phyloP scores from a whole-genome alignment of 2,329 filamentous ascomycete species.

The Taxawa tesnikishii region DNA sequence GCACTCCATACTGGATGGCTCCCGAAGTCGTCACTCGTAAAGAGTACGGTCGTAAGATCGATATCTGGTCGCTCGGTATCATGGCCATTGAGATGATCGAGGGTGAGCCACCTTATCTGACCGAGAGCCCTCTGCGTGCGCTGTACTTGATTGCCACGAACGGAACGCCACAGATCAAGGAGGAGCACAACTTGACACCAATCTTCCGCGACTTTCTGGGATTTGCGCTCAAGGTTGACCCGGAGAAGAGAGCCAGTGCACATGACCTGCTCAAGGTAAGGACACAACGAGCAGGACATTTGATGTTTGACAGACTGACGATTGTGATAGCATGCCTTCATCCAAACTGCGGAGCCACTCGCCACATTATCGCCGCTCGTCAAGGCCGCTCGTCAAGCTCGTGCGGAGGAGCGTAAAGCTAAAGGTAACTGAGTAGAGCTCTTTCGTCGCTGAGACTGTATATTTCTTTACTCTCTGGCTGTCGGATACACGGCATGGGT shows the following conservation, averaged over 20 bases:
- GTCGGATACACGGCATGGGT: too few relatives aligned
- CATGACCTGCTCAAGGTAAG: conserved; percentile 85
- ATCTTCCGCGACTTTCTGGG: conserved; percentile 86
- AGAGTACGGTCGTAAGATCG: conserved; percentile 95
- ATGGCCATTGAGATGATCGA: conserved; percentile 99
- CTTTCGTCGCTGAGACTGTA: background rate
- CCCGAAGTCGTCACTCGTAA: conserved; percentile 95
- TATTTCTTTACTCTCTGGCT: too few relatives aligned
- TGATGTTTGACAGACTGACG: conserved; percentile 10
- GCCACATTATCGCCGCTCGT: conserved; percentile 76
- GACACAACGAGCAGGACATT: conserved; percentile 9
- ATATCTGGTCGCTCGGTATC: conserved; percentile 97
- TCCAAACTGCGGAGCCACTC: conserved; percentile 38
- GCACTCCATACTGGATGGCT: conserved; percentile 99
- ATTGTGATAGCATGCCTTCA: conserved; percentile 31
- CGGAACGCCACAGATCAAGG: conserved; percentile 89
- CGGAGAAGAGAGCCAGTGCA: conserved; percentile 89
- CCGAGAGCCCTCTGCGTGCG: conserved; percentile 83
- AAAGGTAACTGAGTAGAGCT: conserved; percentile 26
- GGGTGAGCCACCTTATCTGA: conserved; percentile 92
- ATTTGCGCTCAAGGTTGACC: conserved; percentile 90
- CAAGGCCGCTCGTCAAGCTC: conserved; percentile 68
- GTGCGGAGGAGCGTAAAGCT: conserved; percentile 58
- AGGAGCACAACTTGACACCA: conserved; percentile 67
- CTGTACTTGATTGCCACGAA: conserved; percentile 96